Percentiles rank a stretch among this genome's conserved stretches.
phyloP scores from a whole-genome alignment of 768 basidiomycete genomes.

The Amanita thiersii region DNA sequence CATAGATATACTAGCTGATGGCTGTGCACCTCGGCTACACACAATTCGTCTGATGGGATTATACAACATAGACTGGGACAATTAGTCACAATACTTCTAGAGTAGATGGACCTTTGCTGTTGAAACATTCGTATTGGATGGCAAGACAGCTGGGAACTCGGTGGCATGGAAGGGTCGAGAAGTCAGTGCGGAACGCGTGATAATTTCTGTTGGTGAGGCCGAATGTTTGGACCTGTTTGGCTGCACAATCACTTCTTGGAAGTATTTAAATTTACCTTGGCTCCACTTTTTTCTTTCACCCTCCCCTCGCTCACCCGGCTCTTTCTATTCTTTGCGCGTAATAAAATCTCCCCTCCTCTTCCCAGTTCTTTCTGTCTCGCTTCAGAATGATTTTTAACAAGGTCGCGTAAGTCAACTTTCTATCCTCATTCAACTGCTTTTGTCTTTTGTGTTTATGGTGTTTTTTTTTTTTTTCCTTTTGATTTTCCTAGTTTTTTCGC shows the following conservation, averaged over 20 bases:
- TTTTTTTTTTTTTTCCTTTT: slow-evolving; percentile 4
- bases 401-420: slow-evolving; percentile 1
- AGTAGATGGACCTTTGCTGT: too few relatives aligned
- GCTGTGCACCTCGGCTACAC: background rate
- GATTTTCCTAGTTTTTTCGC: slow-evolving; percentile 26
- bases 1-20: slow-evolving; percentile 14
- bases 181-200: slow-evolving; percentile 1
- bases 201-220: background rate
- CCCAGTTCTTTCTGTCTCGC: background rate
- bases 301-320: slow-evolving; percentile 12
- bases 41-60: background rate
- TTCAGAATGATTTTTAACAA: slow-evolving; percentile 5
- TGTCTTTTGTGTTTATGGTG: too few relatives aligned
- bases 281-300: slow-evolving; percentile 15
- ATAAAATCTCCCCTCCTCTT: too few relatives aligned
- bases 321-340: too few relatives aligned
- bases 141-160: background rate
- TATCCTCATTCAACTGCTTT: background rate
- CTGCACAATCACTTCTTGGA: background rate
- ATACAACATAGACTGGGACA: too few relatives aligned
- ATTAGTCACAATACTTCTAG: too few relatives aligned
- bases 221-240: slow-evolving; percentile 4
- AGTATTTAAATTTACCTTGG: slow-evolving; percentile 11
- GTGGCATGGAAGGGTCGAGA: background rate
- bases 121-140: too few relatives aligned